Conservation (phyloP, 345 rosid genomes). For the Melaleuca alternifolia region DNA sequence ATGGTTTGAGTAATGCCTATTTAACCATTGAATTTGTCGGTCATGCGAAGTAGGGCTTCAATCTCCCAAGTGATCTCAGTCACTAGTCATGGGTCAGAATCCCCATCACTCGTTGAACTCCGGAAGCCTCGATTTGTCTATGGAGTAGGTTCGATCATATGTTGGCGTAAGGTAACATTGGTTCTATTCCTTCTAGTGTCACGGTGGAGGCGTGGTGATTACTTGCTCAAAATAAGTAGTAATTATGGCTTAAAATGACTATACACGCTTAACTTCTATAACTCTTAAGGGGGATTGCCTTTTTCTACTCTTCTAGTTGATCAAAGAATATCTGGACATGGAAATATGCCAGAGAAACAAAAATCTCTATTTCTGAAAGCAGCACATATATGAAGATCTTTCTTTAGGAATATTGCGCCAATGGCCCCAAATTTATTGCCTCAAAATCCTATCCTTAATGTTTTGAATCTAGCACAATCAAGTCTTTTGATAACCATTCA, state of each 20-base stretch:
- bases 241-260: not conserved
- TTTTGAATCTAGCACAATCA: not conserved
- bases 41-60: not conserved
- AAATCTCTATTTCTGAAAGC: not conserved
- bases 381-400: not conserved
- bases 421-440: not conserved
- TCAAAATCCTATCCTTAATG: not conserved
- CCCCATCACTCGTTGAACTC: not conserved
- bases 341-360: not conserved
- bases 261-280: not conserved
- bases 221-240: not conserved
- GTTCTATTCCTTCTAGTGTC: not conserved
- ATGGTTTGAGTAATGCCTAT: not conserved
- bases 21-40: not conserved
- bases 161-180: not conserved
- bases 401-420: not conserved
- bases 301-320: not conserved
- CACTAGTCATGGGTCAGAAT: not conserved
- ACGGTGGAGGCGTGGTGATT: not conserved
- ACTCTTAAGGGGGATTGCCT: not conserved
- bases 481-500: not conserved
- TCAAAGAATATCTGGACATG: not conserved
- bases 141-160: not conserved
- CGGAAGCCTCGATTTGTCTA: not conserved
- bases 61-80: not conserved